phyloP scores from a whole-genome alignment of 2,329 filamentous ascomycete genomes.

The Xylariaceae sp. region DNA sequence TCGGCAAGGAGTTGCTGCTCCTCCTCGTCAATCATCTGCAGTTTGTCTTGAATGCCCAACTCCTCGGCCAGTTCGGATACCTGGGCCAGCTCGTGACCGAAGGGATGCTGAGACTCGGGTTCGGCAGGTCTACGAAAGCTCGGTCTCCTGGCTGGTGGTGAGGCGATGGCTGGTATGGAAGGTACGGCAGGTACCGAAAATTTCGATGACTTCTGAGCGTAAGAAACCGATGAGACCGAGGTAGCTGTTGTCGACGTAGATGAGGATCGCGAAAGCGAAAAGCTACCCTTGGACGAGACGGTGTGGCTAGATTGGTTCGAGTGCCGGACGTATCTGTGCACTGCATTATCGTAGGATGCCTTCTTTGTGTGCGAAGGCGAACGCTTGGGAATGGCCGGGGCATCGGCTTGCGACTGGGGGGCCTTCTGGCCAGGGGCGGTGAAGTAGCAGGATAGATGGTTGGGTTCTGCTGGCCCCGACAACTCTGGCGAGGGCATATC shows the following conservation, averaged over 20 bases:
- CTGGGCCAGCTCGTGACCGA: constrained; percentile 82
- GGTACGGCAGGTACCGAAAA: constrained; percentile 24
- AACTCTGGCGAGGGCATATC: constrained; percentile 53
- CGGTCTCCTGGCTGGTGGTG: constrained; percentile 14
- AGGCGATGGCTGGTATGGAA: constrained; percentile 24
- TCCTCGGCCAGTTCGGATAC: constrained; percentile 92
- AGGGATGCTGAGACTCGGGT: constrained; percentile 48
- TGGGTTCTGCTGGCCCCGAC: constrained; percentile 50
- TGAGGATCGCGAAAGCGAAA: constrained; percentile 48
- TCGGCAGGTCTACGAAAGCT: constrained; percentile 21
- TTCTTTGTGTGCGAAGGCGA: constrained; percentile 86
- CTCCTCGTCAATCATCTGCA: constrained; percentile 64
- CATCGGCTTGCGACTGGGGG: constrained; percentile 36
- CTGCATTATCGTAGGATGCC: constrained; percentile 65
- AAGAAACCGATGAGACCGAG: constrained; percentile 31
- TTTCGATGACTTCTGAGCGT: constrained; percentile 23
- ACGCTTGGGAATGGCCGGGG: constrained; percentile 67
- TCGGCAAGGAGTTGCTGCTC: constrained; percentile 59
- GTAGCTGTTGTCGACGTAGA: constrained; percentile 48
- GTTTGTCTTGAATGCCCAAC: constrained; percentile 56
- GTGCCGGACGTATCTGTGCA: constrained; percentile 48
- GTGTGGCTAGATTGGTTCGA: constrained; percentile 47
- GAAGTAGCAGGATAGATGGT: constrained; percentile 63
- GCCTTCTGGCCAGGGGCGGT: constrained; percentile 42
- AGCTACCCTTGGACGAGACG: constrained; percentile 47